These are phyloP conservation scores for Phytopythium montanum DNA, from an alignment of 352 stramenopile genomes.

Conservation along the genomic window DNA sequence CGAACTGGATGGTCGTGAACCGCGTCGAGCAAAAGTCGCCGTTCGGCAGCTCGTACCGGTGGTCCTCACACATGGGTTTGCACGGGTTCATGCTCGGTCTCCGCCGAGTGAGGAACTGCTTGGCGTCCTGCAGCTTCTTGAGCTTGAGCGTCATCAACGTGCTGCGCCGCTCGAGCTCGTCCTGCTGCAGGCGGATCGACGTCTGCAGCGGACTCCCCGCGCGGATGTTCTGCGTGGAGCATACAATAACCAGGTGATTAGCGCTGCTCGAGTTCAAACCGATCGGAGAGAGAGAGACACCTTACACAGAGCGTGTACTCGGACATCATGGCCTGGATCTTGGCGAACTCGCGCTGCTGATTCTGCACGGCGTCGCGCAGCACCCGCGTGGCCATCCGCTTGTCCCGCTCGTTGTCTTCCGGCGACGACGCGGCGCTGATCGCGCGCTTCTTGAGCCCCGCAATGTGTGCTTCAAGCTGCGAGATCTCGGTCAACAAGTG, in stretches of 20 bases:
- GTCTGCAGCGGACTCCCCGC: constrained; percentile 28
- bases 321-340: constrained; percentile 36
- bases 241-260: neutral
- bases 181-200: constrained; percentile 19
- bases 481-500: constrained; percentile 19
- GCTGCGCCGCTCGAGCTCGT: constrained; percentile 12
- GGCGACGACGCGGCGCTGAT: constrained; percentile 17
- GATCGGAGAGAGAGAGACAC: neutral
- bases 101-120: constrained; percentile 25
- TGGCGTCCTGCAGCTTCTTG: constrained; percentile 24
- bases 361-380: constrained; percentile 30
- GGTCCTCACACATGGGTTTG: constrained; percentile 22
- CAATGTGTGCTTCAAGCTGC: constrained; percentile 15
- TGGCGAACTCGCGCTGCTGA: constrained; percentile 33
- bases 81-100: constrained; percentile 24
- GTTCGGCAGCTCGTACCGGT: constrained; percentile 22
- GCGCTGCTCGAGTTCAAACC: neutral
- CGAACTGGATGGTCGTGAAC: constrained; percentile 29
- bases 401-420: constrained; percentile 20
- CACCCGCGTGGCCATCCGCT: constrained; percentile 23
- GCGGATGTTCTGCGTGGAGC: constrained; percentile 22
- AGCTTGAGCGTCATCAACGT: constrained; percentile 18
- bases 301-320: constrained; percentile 34
- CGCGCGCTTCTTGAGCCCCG: constrained; percentile 22
- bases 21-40: constrained; percentile 24